Evolutionary conservation across 352 stramenopile genomes (phyloP), one percentile per base, ranked within the genome.

Genomic region (Pythium aphanidermatum): DNA sequence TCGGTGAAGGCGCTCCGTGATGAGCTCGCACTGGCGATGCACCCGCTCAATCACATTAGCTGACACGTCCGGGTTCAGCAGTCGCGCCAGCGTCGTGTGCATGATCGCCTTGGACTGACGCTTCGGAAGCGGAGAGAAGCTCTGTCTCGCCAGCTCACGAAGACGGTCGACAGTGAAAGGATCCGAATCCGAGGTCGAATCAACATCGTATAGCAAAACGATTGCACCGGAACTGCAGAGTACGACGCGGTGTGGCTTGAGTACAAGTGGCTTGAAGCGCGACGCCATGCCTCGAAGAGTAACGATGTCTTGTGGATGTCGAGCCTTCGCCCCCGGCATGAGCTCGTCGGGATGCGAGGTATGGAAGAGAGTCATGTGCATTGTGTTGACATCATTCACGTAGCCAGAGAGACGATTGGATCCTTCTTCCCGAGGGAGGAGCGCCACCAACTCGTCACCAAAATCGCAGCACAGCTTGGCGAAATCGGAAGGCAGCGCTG

Each of bases 351-450:
- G 77, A 36, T 86, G 74, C 11, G 77, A 90, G 35, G 77, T 86
- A 60, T 90, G 77, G 52, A 86, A 87, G 8, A 90, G 55, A 45
- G 77, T 90, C 51, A 90, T 55, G 57, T 90, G 77, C 77, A 90
- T 86, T 24, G 81, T 67, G 4, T 80, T 71, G 12, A 64, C 58
- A 9, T 65, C 68, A 46, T 83, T 87, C 27, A 86, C 68, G 48
- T 79, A 85, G n/a, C 51, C 60, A 17, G 65, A 63, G 14, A 67
- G 56, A 38, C 77, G 51, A 17, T 51, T 40, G 2, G 59, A 70
- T 23, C 46, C 53, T 0, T 40, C n/a, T 17, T 65, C 47, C 2
- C 68, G 60, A 25, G 66, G 68, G 11, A 86, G 36, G 43, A 82
- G 33, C 14, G 56, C 55, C 9, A 74, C 65, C 21, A 86, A 46